These are phyloP conservation scores for Mycena olivaceomarginata DNA, from an alignment of 768 basidiomycete genomes.

Conservation along the genomic window DNA sequence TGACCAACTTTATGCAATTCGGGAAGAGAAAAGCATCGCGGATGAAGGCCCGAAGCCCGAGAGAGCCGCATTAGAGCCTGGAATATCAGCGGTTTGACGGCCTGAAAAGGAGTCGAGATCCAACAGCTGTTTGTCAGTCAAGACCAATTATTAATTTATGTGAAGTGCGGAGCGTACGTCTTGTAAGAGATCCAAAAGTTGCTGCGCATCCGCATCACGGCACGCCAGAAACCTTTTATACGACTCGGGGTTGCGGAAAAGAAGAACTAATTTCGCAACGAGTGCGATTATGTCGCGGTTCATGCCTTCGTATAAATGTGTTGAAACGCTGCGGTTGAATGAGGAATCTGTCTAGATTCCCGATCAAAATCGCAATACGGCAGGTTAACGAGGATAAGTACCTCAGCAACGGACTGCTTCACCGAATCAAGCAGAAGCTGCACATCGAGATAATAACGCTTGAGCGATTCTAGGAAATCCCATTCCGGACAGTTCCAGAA, in stretches of 20 bases:
- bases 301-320: neutral
- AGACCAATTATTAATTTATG: neutral
- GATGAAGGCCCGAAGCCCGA: slow-evolving; percentile 31
- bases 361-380: neutral
- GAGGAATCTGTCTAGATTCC: slow-evolving; percentile 1
- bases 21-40: slow-evolving; percentile 34
- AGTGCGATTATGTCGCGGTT: neutral
- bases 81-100: slow-evolving; percentile 13
- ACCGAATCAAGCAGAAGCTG: neutral
- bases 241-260: slow-evolving; percentile 5
- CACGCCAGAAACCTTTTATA: slow-evolving; percentile 22
- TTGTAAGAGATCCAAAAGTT: slow-evolving; percentile 39
- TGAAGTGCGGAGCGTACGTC: neutral
- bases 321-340: slow-evolving; percentile 20
- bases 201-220: slow-evolving; percentile 19
- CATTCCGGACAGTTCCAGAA: neutral
- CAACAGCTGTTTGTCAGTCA: slow-evolving; percentile 15
- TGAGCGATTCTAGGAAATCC: slow-evolving; percentile 14
- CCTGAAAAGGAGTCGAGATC: slow-evolving; percentile 28
- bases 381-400: neutral
- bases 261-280: slow-evolving; percentile 1
- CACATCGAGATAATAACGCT: neutral
- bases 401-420: slow-evolving; percentile 17
- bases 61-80: slow-evolving; percentile 39
- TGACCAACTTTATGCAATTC: slow-evolving; percentile 37